Percentiles rank a stretch among this genome's conserved stretches.
phyloP scores from a whole-genome alignment of 345 rosid species.

The Anacardium occidentale region DNA sequence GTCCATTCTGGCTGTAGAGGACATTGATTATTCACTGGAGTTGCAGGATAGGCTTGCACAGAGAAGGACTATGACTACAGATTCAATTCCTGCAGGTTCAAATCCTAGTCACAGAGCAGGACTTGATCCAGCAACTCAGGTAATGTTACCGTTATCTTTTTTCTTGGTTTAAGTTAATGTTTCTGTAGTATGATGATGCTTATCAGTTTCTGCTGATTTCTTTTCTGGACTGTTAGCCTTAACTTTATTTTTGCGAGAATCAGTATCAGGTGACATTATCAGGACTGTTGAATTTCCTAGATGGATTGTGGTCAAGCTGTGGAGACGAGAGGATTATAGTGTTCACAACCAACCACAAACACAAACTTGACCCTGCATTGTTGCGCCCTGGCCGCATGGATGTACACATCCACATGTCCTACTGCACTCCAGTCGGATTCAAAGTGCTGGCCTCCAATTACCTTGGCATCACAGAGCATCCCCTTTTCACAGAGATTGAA shows the following conservation, averaged over 20 bases:
- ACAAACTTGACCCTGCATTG: constrained; percentile 29
- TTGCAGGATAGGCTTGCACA: constrained; percentile 17
- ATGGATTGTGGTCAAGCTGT: constrained; percentile 41
- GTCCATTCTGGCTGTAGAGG: constrained; percentile 36
- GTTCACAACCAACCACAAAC: constrained; percentile 36
- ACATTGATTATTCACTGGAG: constrained; percentile 33
- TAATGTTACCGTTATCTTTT: neutral
- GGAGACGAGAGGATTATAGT: constrained; percentile 39
- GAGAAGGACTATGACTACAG: neutral
- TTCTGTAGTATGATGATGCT: too few species aligned
- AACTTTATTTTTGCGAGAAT: too few species aligned
- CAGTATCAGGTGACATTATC: constrained; percentile 23
- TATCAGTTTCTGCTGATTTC: too few species aligned
- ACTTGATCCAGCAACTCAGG: neutral
- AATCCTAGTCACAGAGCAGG: neutral
- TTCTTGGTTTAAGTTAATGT: neutral
- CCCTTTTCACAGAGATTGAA: constrained; percentile 17
- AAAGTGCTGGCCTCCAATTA: constrained; percentile 25
- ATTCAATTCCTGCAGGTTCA: too few species aligned
- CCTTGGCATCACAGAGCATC: constrained; percentile 20
- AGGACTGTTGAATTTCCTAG: constrained; percentile 34
- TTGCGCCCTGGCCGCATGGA: constrained; percentile 36
- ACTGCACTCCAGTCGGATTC: constrained; percentile 28
- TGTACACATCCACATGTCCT: constrained; percentile 28
- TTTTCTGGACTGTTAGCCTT: too few species aligned